Base-by-base conservation (phyloP, 164 flowering plant genomes). In the Macadamia tetraphylla region DNA sequence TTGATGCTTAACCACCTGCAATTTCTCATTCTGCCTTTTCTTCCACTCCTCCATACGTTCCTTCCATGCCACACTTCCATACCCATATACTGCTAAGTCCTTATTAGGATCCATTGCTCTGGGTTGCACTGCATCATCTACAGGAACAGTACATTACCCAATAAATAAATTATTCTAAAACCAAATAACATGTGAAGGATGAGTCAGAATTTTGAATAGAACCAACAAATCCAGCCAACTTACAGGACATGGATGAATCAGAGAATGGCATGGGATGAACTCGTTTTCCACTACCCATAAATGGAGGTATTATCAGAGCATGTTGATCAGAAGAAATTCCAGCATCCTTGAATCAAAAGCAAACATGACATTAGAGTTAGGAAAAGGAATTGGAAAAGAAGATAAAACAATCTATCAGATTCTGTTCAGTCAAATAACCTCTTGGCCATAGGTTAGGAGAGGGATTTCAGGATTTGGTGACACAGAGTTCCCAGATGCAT, bases 91-190 rank as follows among this genome's bases (percentile, higher is more conserved):
- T 46, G 51, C 51, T 9, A 46, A 46, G 72, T 87, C 92, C 74
- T 84, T 87, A 49, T 86, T 79, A 62, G 92, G 92, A 77, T 84
- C 86, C 89, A 87, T 76, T 53, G 92, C 73, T 79, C 89, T 81
- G 40, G 88, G 84, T 79, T 82, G 89, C 67, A 83, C 92, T 85
- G 77, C 73, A 68, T 35, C 40, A 35, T 76, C 35, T 2, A 35
- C 40, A 35, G 40, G 5, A 35, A 35, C 5, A 35, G 40, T 35
- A 35, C 5, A 35, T 35, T 35, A 35, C 40, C 40, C 3, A 12
- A 66, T 51, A 51, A 23, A 3, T 53, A 67, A 44, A 18, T 8
- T 8, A 6, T 3, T 46, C 9, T 8, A 46, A 11, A 8, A 46
- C 9, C 12, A 8, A 46, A 11, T 46, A 11, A 46, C 51, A 46